Percentiles rank a stretch among this genome's conserved stretches.
phyloP scores from a whole-genome alignment of 805 yeast genomes.

The Candida qinlingensis region DNA sequence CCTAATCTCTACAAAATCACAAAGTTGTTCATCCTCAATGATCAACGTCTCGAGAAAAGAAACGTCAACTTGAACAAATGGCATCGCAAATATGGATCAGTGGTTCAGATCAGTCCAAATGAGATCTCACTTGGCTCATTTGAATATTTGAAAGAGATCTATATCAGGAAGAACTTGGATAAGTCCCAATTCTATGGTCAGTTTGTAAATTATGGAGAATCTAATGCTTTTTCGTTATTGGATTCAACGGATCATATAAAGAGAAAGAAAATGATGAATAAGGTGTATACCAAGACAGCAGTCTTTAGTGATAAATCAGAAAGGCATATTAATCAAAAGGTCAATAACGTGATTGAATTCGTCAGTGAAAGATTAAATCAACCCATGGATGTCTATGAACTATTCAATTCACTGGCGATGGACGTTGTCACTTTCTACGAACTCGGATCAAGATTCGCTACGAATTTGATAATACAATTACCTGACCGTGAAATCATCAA shows the following conservation, averaged over 20 bases:
- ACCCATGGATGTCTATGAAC: constrained; percentile 48
- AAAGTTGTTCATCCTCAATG: constrained; percentile 34
- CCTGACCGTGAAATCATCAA: constrained; percentile 38
- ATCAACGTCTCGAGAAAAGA: constrained; percentile 43
- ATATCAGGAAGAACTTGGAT: constrained; percentile 49
- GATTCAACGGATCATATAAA: constrained; percentile 43
- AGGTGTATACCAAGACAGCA: constrained; percentile 40
- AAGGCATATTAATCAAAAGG: constrained; percentile 28
- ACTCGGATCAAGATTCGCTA: constrained; percentile 45
- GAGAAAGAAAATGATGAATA: constrained; percentile 35
- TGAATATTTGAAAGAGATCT: constrained; percentile 48
- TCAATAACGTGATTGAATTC: constrained; percentile 24
- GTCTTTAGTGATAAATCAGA: constrained; percentile 31
- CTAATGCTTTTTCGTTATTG: constrained; percentile 54
- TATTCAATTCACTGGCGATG: constrained; percentile 71
- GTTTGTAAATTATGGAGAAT: constrained; percentile 51
- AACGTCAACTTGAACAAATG: constrained; percentile 42
- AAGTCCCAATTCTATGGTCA: constrained; percentile 53
- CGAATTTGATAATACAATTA: constrained; percentile 37
- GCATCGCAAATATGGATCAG: constrained; percentile 55
- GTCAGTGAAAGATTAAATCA: constrained; percentile 10
- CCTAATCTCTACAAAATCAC: constrained; percentile 48
- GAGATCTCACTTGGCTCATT: constrained; percentile 56
- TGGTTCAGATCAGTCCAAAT: constrained; percentile 54
- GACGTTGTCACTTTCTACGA: constrained; percentile 61